phyloP scores from a whole-genome alignment of 495 filamentous ascomycete species.

The Peziza echinospora region DNA sequence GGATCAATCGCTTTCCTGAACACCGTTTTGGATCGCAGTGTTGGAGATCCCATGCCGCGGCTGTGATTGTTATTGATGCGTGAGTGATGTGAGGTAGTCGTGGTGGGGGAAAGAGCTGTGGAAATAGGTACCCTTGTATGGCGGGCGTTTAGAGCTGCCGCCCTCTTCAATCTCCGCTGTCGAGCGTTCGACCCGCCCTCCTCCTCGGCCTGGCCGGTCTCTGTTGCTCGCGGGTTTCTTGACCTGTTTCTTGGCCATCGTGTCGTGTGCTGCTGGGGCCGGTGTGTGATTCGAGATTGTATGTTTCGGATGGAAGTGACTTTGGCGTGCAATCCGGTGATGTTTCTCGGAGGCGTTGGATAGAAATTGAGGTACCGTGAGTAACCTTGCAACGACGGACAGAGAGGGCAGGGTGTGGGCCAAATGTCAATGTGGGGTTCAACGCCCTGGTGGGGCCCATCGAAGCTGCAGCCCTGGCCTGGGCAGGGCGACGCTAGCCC shows the following conservation, averaged over 20 bases:
- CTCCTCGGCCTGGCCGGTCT: conserved; percentile 7
- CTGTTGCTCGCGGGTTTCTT: conserved; percentile 12
- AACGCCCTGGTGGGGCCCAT: no score
- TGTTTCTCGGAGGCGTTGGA: no score
- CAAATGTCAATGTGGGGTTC: no score
- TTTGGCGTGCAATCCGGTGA: no score
- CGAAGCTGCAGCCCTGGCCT: no score
- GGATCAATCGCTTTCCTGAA: conserved; percentile 83
- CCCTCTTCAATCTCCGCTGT: background rate
- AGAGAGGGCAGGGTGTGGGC: no score
- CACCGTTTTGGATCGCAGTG: conserved; percentile 96
- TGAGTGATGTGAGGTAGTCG: background rate
- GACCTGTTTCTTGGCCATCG: conserved; percentile 18
- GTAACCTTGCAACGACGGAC: no score
- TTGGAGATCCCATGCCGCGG: conserved; percentile 91
- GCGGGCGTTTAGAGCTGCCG: conserved; percentile 3
- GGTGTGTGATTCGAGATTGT: background rate
- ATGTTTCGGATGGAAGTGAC: no score
- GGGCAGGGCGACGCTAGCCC: no score
- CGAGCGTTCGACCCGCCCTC: conserved; percentile 5
- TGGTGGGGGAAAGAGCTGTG: background rate
- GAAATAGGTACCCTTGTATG: conserved; percentile 17
- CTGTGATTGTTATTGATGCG: conserved; percentile 31
- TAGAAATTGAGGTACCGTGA: no score
- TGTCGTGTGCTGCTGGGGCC: background rate